phyloP scores from a whole-genome alignment of 345 rosid species.

The Citrus inodora region DNA sequence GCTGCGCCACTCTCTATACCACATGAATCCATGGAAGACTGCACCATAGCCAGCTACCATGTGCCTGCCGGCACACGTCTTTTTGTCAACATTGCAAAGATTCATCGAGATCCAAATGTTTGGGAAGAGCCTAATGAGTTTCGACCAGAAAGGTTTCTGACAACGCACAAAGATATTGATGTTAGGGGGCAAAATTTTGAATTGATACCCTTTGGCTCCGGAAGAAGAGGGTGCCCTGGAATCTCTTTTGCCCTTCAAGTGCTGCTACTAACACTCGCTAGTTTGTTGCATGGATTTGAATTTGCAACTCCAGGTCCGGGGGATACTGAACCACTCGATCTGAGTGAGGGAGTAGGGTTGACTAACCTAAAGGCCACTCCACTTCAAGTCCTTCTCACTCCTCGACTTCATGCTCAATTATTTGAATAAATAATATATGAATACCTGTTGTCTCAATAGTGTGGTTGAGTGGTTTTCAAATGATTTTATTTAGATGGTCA shows the following conservation, averaged over 20 bases:
- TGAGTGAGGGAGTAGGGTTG: conserved; percentile 15
- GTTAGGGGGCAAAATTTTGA: conserved; percentile 35
- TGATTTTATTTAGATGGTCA: no score
- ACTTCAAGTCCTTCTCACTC: conserved; percentile 3
- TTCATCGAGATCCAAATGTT: conserved; percentile 30
- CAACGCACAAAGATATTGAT: conserved; percentile 24
- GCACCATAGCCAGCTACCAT: conserved; percentile 29
- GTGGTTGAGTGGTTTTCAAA: no score
- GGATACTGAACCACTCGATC: conserved; percentile 19
- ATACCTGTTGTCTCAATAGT: no score
- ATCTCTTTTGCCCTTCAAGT: conserved; percentile 28
- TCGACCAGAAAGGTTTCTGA: conserved; percentile 37
- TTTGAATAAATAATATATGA: not conserved
- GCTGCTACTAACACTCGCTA: conserved; percentile 25
- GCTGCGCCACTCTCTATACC: conserved; percentile 28
- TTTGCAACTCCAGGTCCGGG: not conserved
- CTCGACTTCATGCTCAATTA: conserved; percentile 13
- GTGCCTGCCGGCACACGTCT: conserved; percentile 37
- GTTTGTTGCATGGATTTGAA: conserved; percentile 38
- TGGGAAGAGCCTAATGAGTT: conserved; percentile 39
- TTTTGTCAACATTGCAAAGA: conserved; percentile 21
- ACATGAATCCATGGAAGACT: conserved; percentile 39
- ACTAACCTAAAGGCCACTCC: conserved; percentile 1
- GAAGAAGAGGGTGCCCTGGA: conserved; percentile 45
- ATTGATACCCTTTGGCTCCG: conserved; percentile 36